Conservation (phyloP, 371 early-diverging fungal genomes). For the Zancudomyces culisetae region DNA sequence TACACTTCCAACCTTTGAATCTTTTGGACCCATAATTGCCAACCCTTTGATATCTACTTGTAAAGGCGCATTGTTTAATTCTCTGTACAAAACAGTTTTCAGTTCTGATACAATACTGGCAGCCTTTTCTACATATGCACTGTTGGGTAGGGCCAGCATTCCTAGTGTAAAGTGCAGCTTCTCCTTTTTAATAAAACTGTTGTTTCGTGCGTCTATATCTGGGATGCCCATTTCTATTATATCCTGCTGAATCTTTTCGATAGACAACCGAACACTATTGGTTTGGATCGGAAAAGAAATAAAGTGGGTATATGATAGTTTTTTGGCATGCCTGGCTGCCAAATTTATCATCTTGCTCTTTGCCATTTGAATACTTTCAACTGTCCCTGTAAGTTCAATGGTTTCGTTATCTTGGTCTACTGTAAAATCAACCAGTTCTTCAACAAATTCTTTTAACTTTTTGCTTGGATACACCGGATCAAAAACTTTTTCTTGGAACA, state of each 20-base stretch:
- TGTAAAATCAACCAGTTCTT: too few relatives aligned
- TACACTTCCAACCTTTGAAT: conserved; percentile 4
- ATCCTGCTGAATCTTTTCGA: conserved; percentile 7
- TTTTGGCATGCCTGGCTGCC: background rate
- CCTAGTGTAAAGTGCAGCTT: conserved; percentile 15
- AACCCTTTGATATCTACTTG: conserved; percentile 4
- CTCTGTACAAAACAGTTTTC: background rate
- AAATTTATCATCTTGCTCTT: too few relatives aligned
- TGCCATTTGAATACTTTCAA: too few relatives aligned
- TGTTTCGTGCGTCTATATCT: background rate
- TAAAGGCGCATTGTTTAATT: conserved; percentile 5
- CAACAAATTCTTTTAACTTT: too few relatives aligned
- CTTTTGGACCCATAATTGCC: conserved; percentile 10
- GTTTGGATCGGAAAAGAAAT: conserved; percentile 11
- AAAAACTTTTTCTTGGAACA: too few relatives aligned
- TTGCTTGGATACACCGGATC: too few relatives aligned
- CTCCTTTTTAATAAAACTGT: conserved; percentile 4
- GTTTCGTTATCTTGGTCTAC: too few relatives aligned
- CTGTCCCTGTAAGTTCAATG: too few relatives aligned
- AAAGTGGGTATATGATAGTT: conserved; percentile 14
- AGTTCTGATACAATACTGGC: conserved; percentile 8
- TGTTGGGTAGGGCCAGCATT: conserved; percentile 12
- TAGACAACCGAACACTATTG: conserved; percentile 7
- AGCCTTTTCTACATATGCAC: conserved; percentile 4
- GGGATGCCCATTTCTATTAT: conserved; percentile 1